Conservation (phyloP, 352 stramenopile species). For the Phytophthora foliorum region DNA sequence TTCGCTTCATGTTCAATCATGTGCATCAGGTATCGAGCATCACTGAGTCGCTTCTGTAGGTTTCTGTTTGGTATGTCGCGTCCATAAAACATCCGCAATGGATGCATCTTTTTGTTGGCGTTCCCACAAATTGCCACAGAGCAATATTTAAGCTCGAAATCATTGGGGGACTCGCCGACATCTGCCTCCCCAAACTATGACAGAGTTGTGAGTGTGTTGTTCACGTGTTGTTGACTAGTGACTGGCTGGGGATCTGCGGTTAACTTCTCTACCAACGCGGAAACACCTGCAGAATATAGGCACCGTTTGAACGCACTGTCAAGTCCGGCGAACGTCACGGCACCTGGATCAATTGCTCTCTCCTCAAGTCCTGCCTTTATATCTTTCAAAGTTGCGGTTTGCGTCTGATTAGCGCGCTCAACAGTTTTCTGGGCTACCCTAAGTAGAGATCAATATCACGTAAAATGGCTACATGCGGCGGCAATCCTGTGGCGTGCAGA, state of each 20-base stretch:
- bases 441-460: constrained; percentile 9
- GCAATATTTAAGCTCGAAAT: constrained; percentile 5
- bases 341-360: constrained; percentile 15
- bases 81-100: neutral
- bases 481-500: constrained; percentile 17
- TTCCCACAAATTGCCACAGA: neutral
- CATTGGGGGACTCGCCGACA: constrained; percentile 18
- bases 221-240: no score
- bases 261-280: neutral
- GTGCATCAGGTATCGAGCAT: neutral
- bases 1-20: neutral
- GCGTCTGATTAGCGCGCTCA: neutral
- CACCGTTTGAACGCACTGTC: constrained; percentile 1
- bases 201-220: no score
- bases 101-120: neutral
- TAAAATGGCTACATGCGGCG: constrained; percentile 23
- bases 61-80: constrained; percentile 1
- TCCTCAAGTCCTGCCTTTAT: constrained; percentile 15
- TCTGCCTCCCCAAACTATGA: constrained; percentile 7
- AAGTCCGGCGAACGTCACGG: constrained; percentile 13
- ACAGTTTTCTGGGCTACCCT: constrained; percentile 2
- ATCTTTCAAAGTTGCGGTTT: constrained; percentile 5
- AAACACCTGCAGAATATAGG: constrained; percentile 1
- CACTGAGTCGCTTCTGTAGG: constrained; percentile 6
- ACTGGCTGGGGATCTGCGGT: neutral